Evolutionary conservation across 768 basidiomycete species (phyloP).

Genomic region (Roridomyces roridus): DNA sequence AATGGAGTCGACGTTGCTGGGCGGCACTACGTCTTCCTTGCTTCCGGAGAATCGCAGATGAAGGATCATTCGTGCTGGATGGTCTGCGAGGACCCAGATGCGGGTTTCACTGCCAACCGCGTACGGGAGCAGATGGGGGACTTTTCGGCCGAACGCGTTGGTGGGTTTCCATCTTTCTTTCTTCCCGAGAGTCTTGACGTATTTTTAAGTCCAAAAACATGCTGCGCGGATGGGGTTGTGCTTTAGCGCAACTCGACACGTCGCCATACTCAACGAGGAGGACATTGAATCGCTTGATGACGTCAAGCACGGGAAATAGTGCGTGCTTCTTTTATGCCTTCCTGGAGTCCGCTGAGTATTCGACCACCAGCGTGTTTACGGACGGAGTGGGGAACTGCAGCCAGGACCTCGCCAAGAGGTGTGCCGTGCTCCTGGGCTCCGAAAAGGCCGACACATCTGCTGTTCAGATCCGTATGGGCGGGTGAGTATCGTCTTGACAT

Average conservation of each 20-base stretch:
- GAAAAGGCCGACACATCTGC: constrained; percentile 19
- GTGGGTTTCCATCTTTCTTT: background rate
- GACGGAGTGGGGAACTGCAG: constrained; percentile 27
- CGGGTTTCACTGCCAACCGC: constrained; percentile 22
- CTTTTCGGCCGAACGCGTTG: constrained; percentile 14
- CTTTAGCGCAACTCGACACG: constrained; percentile 20
- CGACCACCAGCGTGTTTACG: constrained; percentile 11
- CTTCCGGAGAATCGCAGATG: constrained; percentile 24
- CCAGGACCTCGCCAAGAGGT: constrained; percentile 17
- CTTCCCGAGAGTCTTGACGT: background rate
- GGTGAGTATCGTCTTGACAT: constrained; percentile 4
- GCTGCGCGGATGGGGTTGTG: constrained; percentile 26
- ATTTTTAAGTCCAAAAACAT: constrained; percentile 17
- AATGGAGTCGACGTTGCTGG: constrained; percentile 18
- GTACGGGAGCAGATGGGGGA: constrained; percentile 24
- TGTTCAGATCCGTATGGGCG: constrained; percentile 27
- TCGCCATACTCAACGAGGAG: background rate
- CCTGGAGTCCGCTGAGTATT: background rate
- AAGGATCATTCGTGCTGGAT: constrained; percentile 30
- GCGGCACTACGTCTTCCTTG: constrained; percentile 25
- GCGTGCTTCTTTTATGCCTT: background rate
- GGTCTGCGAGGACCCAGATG: constrained; percentile 16
- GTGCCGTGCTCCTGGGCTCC: constrained; percentile 14
- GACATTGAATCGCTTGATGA: constrained; percentile 17
- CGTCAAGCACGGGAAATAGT: constrained; percentile 15